Percentiles rank a stretch among this genome's conserved stretches.
phyloP scores from a whole-genome alignment of 2,329 filamentous ascomycete genomes.

The Scolecobasidium constrictum region DNA sequence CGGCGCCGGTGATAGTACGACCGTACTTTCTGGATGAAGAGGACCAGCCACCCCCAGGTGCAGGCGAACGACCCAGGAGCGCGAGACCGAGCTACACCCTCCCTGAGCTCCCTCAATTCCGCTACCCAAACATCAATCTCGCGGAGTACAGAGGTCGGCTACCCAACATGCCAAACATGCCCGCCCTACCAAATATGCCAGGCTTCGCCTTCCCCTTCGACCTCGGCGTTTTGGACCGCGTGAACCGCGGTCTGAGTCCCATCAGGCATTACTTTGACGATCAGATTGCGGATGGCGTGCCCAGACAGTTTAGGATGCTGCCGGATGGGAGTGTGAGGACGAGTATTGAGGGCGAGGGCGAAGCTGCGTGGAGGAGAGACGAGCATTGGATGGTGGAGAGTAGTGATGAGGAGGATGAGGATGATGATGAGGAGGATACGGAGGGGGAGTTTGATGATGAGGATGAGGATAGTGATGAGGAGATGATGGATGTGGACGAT shows the following conservation, averaged over 20 bases:
- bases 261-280: constrained; percentile 24
- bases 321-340: constrained; percentile 8
- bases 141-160: constrained; percentile 13
- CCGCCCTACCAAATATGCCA: constrained; percentile 6
- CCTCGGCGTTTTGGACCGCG: constrained; percentile 20
- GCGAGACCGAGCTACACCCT: constrained; percentile 19
- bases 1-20: neutral
- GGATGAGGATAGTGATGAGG: constrained; percentile 12
- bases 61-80: constrained; percentile 22
- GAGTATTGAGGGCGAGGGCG: constrained; percentile 6
- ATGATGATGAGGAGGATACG: constrained; percentile 19
- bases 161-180: neutral
- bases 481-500: neutral
- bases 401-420: constrained; percentile 6
- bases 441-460: constrained; percentile 23
- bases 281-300: constrained; percentile 17
- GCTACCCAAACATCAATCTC: constrained; percentile 34
- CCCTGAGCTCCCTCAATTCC: constrained; percentile 30
- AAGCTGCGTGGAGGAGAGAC: constrained; percentile 1
- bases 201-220: constrained; percentile 16
- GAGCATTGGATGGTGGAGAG: constrained; percentile 1
- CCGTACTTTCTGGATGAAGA: constrained; percentile 13
- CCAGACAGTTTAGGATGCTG: constrained; percentile 11
- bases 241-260: constrained; percentile 13
- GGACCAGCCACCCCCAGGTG: neutral